Evolutionary conservation across 2,329 filamentous ascomycete genomes (phyloP).

Genomic region (Aureobasidium sp.): DNA sequence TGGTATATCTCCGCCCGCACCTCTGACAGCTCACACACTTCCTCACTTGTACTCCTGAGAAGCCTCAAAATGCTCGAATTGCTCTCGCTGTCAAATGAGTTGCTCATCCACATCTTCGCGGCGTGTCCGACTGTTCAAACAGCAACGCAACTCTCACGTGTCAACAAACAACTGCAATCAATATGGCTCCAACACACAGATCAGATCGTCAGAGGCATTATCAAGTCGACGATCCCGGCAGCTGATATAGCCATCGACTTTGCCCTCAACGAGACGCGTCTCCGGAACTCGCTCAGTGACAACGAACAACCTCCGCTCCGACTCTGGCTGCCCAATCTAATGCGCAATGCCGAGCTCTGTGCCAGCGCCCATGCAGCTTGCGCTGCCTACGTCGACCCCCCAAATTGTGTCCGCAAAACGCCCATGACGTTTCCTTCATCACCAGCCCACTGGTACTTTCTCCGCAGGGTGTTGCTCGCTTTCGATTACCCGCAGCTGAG

Average conservation of each 20-base stretch:
- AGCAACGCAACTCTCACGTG: neutral
- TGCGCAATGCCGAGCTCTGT: neutral
- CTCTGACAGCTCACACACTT: too few species aligned
- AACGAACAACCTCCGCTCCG: neutral
- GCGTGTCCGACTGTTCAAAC: neutral
- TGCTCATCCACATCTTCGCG: neutral
- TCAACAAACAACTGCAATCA: neutral
- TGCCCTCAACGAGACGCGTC: neutral
- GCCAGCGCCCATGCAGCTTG: neutral
- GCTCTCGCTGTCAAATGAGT: neutral
- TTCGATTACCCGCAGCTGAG: neutral
- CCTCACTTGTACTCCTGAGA: neutral
- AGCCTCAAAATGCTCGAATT: neutral
- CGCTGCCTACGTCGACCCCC: neutral
- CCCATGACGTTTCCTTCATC: neutral
- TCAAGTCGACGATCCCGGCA: neutral
- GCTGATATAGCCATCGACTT: neutral
- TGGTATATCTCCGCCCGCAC: too few species aligned
- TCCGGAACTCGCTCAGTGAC: too few species aligned
- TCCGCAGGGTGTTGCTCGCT: neutral
- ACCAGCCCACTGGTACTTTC: neutral
- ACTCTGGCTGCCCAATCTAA: neutral
- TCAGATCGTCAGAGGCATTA: neutral
- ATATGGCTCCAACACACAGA: neutral
- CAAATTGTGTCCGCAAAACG: neutral